These are phyloP conservation scores for Lipomyces yamanashiensis DNA, from an alignment of 805 yeast species.

Conservation along the genomic window DNA sequence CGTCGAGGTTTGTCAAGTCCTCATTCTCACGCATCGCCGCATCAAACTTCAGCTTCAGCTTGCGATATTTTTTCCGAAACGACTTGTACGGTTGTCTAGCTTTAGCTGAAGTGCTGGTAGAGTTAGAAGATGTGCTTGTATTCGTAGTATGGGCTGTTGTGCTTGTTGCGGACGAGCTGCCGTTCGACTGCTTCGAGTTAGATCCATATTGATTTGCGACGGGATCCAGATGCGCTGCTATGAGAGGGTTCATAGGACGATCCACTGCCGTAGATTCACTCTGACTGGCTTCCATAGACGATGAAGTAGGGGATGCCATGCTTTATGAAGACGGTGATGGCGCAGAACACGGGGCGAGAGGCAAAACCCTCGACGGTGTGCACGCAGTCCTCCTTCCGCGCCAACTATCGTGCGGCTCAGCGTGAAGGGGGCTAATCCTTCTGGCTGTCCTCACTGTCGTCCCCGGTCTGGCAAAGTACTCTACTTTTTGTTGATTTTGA, in stretches of 20 bases:
- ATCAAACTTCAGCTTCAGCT: slow-evolving; percentile 30
- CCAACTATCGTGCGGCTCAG: background rate
- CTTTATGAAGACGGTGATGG: background rate
- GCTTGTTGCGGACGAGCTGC: background rate
- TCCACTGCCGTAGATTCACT: background rate
- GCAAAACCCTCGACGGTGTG: too few species aligned
- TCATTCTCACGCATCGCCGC: slow-evolving; percentile 28
- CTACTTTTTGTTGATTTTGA: background rate
- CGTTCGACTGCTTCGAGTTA: background rate
- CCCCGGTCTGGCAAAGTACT: too few species aligned
- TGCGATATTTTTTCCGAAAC: slow-evolving; percentile 36
- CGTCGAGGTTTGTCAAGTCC: slow-evolving; percentile 22
- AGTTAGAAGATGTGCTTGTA: background rate
- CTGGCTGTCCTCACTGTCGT: too few species aligned
- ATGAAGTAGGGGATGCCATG: slow-evolving; percentile 1
- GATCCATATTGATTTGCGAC: slow-evolving; percentile 18
- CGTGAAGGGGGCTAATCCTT: too few species aligned
- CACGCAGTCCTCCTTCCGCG: too few species aligned
- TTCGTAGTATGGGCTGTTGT: background rate
- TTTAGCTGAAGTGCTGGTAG: background rate
- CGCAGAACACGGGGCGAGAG: too few species aligned
- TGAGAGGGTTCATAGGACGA: slow-evolving; percentile 12
- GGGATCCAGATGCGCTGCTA: slow-evolving; percentile 22
- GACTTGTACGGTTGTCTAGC: slow-evolving; percentile 33
- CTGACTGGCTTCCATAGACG: background rate